These are phyloP conservation scores for Liriodendron chinense DNA, from an alignment of 164 flowering plant genomes.

Conservation along the genomic window DNA sequence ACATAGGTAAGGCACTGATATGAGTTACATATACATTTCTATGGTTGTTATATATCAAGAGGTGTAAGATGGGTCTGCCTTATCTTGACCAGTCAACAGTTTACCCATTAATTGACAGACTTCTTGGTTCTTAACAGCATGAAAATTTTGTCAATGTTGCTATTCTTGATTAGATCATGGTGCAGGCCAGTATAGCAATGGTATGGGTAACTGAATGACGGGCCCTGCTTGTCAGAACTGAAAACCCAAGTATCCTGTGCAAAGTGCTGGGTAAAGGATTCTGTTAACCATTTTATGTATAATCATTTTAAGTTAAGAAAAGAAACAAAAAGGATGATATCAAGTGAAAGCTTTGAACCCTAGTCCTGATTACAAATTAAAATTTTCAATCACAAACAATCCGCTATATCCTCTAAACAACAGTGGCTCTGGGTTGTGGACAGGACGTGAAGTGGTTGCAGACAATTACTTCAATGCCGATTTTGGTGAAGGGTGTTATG, in stretches of 20 bases:
- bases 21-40: background rate
- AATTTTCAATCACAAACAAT: background rate
- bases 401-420: background rate
- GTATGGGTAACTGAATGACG: background rate
- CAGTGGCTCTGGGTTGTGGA: constrained; percentile 7
- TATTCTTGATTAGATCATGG: background rate
- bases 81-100: no score
- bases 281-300: background rate
- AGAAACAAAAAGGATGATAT: background rate
- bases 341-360: background rate
- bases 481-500: constrained; percentile 86
- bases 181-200: background rate
- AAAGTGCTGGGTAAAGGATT: background rate
- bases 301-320: background rate
- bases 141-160: background rate
- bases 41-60: background rate
- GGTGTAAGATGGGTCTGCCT: background rate
- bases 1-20: background rate
- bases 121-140: background rate
- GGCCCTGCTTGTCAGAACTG: background rate
- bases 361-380: background rate
- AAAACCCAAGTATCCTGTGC: background rate
- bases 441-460: constrained; percentile 96
- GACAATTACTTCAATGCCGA: constrained; percentile 79
- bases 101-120: background rate